Conservation (phyloP, 1,284 basidiomycete genomes). For the Irpex sp. region DNA sequence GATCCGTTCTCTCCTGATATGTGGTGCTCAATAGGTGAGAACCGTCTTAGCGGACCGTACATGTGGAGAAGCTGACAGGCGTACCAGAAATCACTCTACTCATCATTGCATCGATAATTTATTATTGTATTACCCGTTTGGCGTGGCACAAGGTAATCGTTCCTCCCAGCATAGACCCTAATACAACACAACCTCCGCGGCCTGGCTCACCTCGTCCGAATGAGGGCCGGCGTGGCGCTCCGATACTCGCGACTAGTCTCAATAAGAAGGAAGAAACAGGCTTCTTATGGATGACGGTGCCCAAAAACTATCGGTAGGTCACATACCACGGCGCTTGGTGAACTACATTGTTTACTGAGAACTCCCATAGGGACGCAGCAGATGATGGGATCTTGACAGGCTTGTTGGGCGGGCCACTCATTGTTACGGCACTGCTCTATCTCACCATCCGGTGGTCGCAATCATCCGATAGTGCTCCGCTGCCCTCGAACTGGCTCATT, state of each 20-base stretch:
- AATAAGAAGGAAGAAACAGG: conserved; percentile 51
- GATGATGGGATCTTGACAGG: conserved; percentile 86
- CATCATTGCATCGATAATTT: conserved; percentile 52
- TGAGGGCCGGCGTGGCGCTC: conserved; percentile 39
- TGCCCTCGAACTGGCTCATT: conserved; percentile 71
- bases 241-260: conserved; percentile 21
- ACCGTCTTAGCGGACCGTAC: neutral
- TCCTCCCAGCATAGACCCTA: conserved; percentile 21
- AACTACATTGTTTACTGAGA: neutral
- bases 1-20: conserved; percentile 24
- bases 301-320: conserved; percentile 73
- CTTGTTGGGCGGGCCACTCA: conserved; percentile 73
- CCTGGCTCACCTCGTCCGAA: conserved; percentile 37
- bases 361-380: conserved; percentile 56
- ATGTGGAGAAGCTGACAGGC: neutral
- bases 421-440: conserved; percentile 64
- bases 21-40: conserved; percentile 44
- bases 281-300: conserved; percentile 86
- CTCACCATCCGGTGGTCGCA: conserved; percentile 36
- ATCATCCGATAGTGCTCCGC: conserved; percentile 21
- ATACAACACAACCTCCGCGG: conserved; percentile 28
- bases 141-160: conserved; percentile 30
- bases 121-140: conserved; percentile 62
- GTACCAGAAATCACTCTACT: conserved; percentile 57
- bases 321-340: conserved; percentile 14